Percentiles rank a stretch among this genome's conserved stretches.
These are phyloP conservation scores for Amesomyces nigricolor DNA, from an alignment of 2,329 filamentous ascomycete genomes.

Conservation along the genomic window DNA sequence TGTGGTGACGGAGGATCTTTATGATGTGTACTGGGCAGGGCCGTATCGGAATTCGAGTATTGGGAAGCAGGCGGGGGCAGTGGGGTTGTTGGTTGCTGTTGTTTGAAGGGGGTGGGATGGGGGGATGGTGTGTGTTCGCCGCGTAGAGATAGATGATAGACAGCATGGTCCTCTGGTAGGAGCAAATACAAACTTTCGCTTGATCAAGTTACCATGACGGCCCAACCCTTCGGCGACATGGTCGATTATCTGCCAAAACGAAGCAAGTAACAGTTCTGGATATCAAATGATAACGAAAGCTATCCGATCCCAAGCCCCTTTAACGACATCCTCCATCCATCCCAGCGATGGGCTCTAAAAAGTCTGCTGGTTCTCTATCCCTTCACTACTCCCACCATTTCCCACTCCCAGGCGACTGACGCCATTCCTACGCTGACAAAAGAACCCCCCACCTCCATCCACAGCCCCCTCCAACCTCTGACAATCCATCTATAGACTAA, in stretches of 20 bases:
- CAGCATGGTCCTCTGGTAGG: too few relatives aligned
- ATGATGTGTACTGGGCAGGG: slow-evolving; percentile 26
- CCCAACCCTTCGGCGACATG: neutral
- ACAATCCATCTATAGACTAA: slow-evolving; percentile 33
- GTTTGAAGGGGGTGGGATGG: slow-evolving; percentile 3
- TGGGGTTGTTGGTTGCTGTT: slow-evolving; percentile 19
- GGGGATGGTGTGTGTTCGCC: neutral
- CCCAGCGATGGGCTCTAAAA: neutral
- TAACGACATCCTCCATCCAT: neutral
- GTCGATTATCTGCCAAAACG: neutral
- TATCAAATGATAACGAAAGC: slow-evolving; percentile 14
- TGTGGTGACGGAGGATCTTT: slow-evolving; percentile 14
- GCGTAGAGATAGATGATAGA: too few relatives aligned
- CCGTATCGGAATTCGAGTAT: slow-evolving; percentile 20
- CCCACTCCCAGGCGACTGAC: too few relatives aligned
- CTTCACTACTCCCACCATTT: too few relatives aligned
- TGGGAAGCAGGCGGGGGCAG: slow-evolving; percentile 22
- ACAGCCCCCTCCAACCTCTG: neutral
- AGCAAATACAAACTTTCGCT: too few relatives aligned
- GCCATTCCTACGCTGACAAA: neutral
- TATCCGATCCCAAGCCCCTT: neutral
- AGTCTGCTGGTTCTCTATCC: neutral
- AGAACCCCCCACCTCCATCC: neutral
- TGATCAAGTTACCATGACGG: neutral
- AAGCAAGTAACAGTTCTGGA: slow-evolving; percentile 4